Evolutionary conservation across 352 stramenopile species (phyloP).

Genomic region (Pythium chondricola): DNA sequence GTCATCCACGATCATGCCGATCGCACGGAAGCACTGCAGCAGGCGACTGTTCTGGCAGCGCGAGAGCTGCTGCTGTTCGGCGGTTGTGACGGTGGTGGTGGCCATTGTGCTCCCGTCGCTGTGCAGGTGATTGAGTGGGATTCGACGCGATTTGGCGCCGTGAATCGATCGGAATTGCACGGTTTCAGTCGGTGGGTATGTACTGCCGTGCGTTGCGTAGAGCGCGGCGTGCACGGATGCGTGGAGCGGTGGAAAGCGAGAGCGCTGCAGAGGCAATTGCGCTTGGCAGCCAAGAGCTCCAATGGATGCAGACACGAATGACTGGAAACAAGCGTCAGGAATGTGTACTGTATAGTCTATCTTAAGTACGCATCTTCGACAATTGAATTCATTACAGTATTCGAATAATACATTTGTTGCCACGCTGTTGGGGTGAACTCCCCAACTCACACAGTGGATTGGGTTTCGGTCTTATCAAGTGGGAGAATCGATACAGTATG

Average conservation of each 20-base stretch:
- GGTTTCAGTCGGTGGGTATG: not conserved
- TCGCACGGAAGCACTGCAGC: slow-evolving; percentile 86
- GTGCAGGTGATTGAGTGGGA: slow-evolving; percentile 1
- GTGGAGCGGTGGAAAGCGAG: not conserved
- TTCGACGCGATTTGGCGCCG: not conserved
- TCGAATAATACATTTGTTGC: too few species aligned
- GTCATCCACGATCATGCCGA: slow-evolving; percentile 85
- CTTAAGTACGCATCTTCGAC: not conserved
- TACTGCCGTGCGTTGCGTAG: not conserved
- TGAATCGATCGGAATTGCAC: not conserved
- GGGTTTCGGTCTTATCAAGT: too few species aligned
- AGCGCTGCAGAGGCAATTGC: too few species aligned
- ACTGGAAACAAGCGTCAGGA: slow-evolving; percentile 22
- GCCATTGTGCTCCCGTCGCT: slow-evolving; percentile 20
- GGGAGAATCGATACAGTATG: too few species aligned
- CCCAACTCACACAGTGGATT: too few species aligned
- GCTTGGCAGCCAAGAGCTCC: slow-evolving; percentile 4
- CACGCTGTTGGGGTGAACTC: too few species aligned
- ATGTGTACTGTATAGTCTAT: not conserved
- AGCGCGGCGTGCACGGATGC: not conserved
- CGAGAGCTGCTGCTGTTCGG: slow-evolving; percentile 24
- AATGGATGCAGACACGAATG: slow-evolving; percentile 29
- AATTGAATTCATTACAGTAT: not conserved
- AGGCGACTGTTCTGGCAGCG: slow-evolving; percentile 65
- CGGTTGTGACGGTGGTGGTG: not conserved